A percentile compares a stretch with the other conserved stretches of the same genome.
These are phyloP conservation scores for Dryadomyces sulphureus DNA, from an alignment of 2,329 filamentous ascomycete species.

Conservation along the genomic window DNA sequence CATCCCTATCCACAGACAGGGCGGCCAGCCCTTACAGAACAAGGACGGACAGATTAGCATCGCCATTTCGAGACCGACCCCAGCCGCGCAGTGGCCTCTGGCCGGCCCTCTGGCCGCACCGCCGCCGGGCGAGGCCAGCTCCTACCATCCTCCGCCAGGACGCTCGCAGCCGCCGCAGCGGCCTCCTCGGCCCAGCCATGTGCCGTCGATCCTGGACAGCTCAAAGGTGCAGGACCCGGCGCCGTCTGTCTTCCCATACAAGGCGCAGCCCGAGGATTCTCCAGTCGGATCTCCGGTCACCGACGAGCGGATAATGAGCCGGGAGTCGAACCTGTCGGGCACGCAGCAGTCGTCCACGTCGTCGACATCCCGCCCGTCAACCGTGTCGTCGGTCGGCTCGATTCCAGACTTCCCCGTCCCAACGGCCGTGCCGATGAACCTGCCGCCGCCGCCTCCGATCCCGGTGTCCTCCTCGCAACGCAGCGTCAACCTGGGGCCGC, in stretches of 20 bases:
- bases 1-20: constrained; percentile 16
- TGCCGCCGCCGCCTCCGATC: constrained; percentile 12
- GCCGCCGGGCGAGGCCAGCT: constrained; percentile 19
- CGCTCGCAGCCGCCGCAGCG: constrained; percentile 38
- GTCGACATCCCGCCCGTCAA: constrained; percentile 36
- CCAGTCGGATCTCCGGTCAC: background rate
- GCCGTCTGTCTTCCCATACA: constrained; percentile 29
- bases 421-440: constrained; percentile 14
- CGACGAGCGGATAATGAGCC: constrained; percentile 21
- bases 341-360: constrained; percentile 22
- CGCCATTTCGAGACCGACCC: constrained; percentile 38
- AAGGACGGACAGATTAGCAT: constrained; percentile 24
- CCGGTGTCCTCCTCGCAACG: constrained; percentile 20
- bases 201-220: constrained; percentile 43
- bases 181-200: constrained; percentile 43
- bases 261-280: background rate
- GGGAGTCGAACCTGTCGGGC: constrained; percentile 25
- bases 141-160: constrained; percentile 36
- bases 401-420: constrained; percentile 45
- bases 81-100: constrained; percentile 40
- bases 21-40: constrained; percentile 20
- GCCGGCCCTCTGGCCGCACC: constrained; percentile 20
- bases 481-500: constrained; percentile 42
- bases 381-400: constrained; percentile 36
- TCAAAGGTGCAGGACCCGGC: constrained; percentile 40